A percentile compares a stretch with the other conserved stretches of the same genome.
Conservation (phyloP, 1,284 basidiomycete species). For the Gomphus bonarii region DNA sequence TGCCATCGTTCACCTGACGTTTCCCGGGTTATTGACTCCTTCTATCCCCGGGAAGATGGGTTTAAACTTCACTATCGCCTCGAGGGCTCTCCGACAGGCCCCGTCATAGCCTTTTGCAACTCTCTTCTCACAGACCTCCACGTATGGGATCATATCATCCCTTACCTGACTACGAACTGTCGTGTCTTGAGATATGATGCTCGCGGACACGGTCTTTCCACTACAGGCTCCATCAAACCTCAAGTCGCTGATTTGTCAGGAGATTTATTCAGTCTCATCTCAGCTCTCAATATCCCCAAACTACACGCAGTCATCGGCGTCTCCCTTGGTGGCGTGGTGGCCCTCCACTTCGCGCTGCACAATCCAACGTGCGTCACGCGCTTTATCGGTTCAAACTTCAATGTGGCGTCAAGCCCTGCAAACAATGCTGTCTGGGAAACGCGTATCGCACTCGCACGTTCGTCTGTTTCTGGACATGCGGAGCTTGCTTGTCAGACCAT, state of each 20-base stretch:
- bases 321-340: background rate
- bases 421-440: background rate
- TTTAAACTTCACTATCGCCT: background rate
- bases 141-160: background rate
- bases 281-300: background rate
- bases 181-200: background rate
- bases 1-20: background rate
- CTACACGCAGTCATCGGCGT: slow-evolving; percentile 1
- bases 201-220: background rate
- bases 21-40: background rate
- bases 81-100: background rate
- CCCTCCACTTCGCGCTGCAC: background rate
- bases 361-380: background rate
- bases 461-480: background rate
- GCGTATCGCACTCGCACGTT: background rate
- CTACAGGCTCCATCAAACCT: background rate
- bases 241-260: background rate
- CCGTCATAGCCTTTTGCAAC: background rate
- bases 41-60: background rate
- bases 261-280: background rate
- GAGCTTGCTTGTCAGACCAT: background rate
- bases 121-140: slow-evolving; percentile 1
- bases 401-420: background rate
- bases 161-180: background rate
- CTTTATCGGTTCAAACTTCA: background rate